These are phyloP conservation scores for Dianthus caryophyllus DNA, from an alignment of 148 eudicot species.

Conservation along the genomic window DNA sequence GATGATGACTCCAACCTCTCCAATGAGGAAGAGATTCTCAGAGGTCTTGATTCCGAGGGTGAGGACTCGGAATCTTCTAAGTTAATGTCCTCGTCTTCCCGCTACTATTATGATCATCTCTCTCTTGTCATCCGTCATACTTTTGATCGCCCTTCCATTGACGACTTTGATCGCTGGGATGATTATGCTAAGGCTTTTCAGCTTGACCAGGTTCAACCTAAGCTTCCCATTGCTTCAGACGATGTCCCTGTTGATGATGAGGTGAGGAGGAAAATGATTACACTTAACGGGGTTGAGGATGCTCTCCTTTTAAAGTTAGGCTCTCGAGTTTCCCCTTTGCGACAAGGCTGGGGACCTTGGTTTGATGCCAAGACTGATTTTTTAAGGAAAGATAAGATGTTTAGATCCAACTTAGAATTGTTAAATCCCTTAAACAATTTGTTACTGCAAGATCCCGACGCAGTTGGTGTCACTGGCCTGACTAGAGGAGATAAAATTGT, in stretches of 20 bases:
- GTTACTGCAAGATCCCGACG: slow-evolving; percentile 84
- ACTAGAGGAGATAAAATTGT: slow-evolving; percentile 65
- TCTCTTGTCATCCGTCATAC: slow-evolving; percentile 47
- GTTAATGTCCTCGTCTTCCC: slow-evolving; percentile 14
- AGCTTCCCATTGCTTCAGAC: slow-evolving; percentile 60
- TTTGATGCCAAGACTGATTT: slow-evolving; percentile 91
- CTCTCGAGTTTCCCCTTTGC: slow-evolving; percentile 42
- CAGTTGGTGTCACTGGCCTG: slow-evolving; percentile 52
- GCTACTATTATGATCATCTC: slow-evolving; percentile 55
- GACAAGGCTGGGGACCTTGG: slow-evolving; percentile 95
- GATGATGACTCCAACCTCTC: slow-evolving; percentile 17
- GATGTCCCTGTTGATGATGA: slow-evolving; percentile 66
- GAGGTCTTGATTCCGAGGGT: slow-evolving; percentile 20
- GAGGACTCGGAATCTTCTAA: slow-evolving; percentile 8
- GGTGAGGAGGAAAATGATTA: slow-evolving; percentile 41
- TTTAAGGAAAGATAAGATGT: slow-evolving; percentile 74
- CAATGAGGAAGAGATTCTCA: slow-evolving; percentile 19
- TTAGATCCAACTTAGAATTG: slow-evolving; percentile 67
- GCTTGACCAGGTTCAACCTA: slow-evolving; percentile 22
- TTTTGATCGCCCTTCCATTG: slow-evolving; percentile 48
- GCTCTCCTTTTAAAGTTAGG: slow-evolving; percentile 59
- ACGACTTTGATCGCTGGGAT: slow-evolving; percentile 58
- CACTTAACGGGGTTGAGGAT: slow-evolving; percentile 58
- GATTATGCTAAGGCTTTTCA: slow-evolving; percentile 38
- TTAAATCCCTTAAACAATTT: slow-evolving; percentile 70